These are phyloP conservation scores for Byssothecium circinans DNA, from an alignment of 2,329 filamentous ascomycete species.

Conservation along the genomic window DNA sequence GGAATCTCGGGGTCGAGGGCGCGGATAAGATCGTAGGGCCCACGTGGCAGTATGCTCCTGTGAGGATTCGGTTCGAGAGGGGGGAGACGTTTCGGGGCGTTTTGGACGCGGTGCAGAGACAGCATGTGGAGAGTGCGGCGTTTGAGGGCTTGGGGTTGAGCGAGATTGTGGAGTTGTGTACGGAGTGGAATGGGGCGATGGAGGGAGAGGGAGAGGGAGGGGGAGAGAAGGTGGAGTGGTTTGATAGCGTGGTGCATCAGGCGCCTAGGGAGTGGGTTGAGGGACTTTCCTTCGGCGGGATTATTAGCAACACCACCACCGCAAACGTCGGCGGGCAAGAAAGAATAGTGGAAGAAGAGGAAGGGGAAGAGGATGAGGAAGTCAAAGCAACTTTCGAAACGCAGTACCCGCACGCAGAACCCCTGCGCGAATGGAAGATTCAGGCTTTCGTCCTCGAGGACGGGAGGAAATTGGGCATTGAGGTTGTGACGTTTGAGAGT, in stretches of 20 bases:
- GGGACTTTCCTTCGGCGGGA: slow-evolving; percentile 51
- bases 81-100: slow-evolving; percentile 47
- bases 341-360: slow-evolving; percentile 2
- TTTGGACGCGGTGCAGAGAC: slow-evolving; percentile 39
- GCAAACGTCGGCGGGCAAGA: too few relatives aligned
- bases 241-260: slow-evolving; percentile 46
- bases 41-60: slow-evolving; percentile 68
- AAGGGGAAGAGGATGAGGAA: too few relatives aligned
- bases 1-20: slow-evolving; percentile 59
- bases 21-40: slow-evolving; percentile 64
- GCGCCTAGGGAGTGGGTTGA: slow-evolving; percentile 58
- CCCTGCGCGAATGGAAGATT: slow-evolving; percentile 57
- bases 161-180: slow-evolving; percentile 40
- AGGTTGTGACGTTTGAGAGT: slow-evolving; percentile 62
- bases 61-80: slow-evolving; percentile 59
- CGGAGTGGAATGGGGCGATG: slow-evolving; percentile 33
- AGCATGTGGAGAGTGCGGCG: slow-evolving; percentile 35
- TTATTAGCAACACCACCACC: too few relatives aligned
- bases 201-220: too few relatives aligned
- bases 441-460: slow-evolving; percentile 58
- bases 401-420: slow-evolving; percentile 53
- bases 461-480: slow-evolving; percentile 56
- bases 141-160: slow-evolving; percentile 43
- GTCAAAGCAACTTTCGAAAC: slow-evolving; percentile 54
- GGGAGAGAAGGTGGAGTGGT: slow-evolving; percentile 29